A percentile compares a stretch with the other conserved stretches of the same genome.
Evolutionary conservation across 352 stramenopile species (phyloP).

Genomic region (Pythium myriotylum): DNA sequence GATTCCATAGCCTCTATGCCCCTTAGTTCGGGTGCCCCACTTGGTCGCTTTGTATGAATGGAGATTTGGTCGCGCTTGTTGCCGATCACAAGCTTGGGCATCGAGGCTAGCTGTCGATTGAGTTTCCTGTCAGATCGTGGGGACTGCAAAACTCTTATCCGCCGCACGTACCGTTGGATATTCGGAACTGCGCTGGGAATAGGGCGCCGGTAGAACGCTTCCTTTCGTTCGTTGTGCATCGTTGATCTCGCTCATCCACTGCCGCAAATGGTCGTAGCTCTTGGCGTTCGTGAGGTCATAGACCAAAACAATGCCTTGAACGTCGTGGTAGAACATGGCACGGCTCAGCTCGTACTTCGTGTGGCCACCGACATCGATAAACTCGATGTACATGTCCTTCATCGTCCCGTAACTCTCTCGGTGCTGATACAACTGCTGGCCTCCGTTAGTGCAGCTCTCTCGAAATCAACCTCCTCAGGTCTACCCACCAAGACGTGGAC

Average conservation of each 20-base stretch:
- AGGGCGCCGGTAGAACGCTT: constrained; percentile 48
- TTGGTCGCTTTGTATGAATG: constrained; percentile 34
- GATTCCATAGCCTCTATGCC: constrained; percentile 57
- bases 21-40: constrained; percentile 42
- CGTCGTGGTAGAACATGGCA: constrained; percentile 78
- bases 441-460: neutral
- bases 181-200: constrained; percentile 28
- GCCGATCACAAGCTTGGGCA: constrained; percentile 83
- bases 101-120: constrained; percentile 30
- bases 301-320: constrained; percentile 83
- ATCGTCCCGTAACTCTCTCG: constrained; percentile 38
- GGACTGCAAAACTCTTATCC: too few relatives aligned
- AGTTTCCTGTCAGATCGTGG: neutral
- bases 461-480: neutral
- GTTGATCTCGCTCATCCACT: constrained; percentile 48
- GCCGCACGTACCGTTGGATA: constrained; percentile 38
- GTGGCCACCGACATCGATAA: constrained; percentile 83
- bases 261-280: constrained; percentile 69
- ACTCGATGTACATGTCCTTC: constrained; percentile 76
- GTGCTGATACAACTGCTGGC: constrained; percentile 33
- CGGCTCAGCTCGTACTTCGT: constrained; percentile 82
- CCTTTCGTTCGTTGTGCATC: constrained; percentile 52
- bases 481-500: constrained; percentile 66
- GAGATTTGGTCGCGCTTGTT: constrained; percentile 78
- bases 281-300: constrained; percentile 80